Percentiles rank a stretch among this genome's conserved stretches.
These are phyloP conservation scores for cucumber (Cucumis sativus) DNA, from an alignment of 306 rosid species.

Conservation along the genomic window Cucumber_9930_V3 NC_026659.2:27341001-27341500, in stretches of 20 bases:
- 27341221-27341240: neutral
- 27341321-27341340: neutral
- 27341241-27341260: neutral
- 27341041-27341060: neutral
- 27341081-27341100: neutral
- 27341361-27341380: neutral
- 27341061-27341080: neutral
- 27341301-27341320: neutral
- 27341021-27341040: constrained; percentile 6
- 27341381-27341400: neutral
- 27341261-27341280: neutral
- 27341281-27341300: neutral
- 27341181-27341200: neutral
- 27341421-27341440: neutral
- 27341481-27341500: neutral
- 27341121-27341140: neutral
- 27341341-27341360: neutral
- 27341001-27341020: constrained; percentile 6
- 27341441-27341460: neutral
- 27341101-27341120: neutral
- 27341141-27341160: neutral
- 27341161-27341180: neutral
- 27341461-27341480: neutral
- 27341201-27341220: neutral
- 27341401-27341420: neutral